phyloP scores from a whole-genome alignment of 192 early-diverging fungal genomes.

The Linnemannia elongata region DNA sequence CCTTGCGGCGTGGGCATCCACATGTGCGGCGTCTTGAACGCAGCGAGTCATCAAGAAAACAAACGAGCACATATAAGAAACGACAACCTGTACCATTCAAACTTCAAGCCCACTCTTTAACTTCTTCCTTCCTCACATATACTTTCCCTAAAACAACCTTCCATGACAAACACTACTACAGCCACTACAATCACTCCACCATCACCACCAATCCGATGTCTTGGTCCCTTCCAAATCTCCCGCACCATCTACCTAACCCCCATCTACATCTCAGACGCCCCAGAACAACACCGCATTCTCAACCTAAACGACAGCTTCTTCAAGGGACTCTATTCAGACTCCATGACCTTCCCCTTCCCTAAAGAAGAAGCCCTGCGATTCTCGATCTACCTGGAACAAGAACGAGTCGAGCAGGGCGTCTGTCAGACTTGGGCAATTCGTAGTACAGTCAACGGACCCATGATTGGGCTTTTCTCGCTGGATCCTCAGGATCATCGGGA shows the following conservation, averaged over 20 bases:
- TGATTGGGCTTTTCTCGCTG: slow-evolving; percentile 3
- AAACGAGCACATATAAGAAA: too few species aligned
- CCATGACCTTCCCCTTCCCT: slow-evolving; percentile 28
- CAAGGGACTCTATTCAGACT: slow-evolving; percentile 25
- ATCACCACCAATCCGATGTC: background rate
- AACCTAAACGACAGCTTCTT: slow-evolving; percentile 26
- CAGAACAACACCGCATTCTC: slow-evolving; percentile 22
- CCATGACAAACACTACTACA: too few species aligned
- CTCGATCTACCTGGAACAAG: background rate
- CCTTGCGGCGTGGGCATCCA: too few species aligned
- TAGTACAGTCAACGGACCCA: background rate
- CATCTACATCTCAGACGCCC: slow-evolving; percentile 12
- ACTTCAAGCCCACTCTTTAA: too few species aligned
- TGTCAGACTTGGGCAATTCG: slow-evolving; percentile 30
- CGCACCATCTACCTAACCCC: slow-evolving; percentile 16
- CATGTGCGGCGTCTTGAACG: too few species aligned
- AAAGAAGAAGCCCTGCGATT: slow-evolving; percentile 12
- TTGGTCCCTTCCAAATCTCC: slow-evolving; percentile 19
- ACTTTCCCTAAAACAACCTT: too few species aligned
- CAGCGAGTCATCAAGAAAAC: too few species aligned
- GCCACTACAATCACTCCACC: too few species aligned
- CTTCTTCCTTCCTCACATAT: too few species aligned
- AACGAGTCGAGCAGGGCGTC: background rate
- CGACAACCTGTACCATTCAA: too few species aligned
- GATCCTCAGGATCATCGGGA: slow-evolving; percentile 1